Conservation (phyloP, 2,329 filamentous ascomycete genomes). For the Curvularia sp. region DNA sequence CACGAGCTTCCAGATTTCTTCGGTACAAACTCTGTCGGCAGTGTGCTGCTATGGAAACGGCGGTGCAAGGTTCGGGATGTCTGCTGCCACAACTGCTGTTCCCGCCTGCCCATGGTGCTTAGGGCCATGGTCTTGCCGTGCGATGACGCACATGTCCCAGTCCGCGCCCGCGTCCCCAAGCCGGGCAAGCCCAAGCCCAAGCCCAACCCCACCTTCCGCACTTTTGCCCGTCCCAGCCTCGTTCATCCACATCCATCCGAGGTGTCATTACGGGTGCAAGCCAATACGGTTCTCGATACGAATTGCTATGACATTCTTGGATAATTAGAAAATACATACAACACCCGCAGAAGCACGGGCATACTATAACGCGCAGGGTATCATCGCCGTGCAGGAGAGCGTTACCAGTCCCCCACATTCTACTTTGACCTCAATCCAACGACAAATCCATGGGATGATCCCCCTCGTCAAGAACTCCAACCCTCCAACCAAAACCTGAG, state of each 20-base stretch:
- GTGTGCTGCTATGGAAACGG: background rate
- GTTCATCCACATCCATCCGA: background rate
- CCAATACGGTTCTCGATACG: background rate
- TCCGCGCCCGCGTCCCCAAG: constrained; percentile 14
- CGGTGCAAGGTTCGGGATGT: background rate
- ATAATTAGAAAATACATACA: constrained; percentile 15
- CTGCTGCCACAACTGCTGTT: constrained; percentile 8
- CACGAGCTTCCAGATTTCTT: background rate
- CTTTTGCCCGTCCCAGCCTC: background rate
- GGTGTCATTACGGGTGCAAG: background rate
- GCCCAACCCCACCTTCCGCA: constrained; percentile 8
- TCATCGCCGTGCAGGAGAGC: constrained; percentile 19
- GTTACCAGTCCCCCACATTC: constrained; percentile 10
- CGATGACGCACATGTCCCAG: constrained; percentile 38
- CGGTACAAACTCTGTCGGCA: background rate
- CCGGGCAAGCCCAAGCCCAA: constrained; percentile 5
- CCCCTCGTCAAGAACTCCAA: constrained; percentile 3
- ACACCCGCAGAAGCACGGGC: constrained; percentile 10
- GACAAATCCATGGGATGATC: constrained; percentile 6
- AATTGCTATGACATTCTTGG: constrained; percentile 19
- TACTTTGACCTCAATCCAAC: constrained; percentile 13
- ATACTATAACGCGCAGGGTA: constrained; percentile 18
- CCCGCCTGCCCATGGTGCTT: constrained; percentile 24
- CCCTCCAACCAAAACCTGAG: constrained; percentile 1
- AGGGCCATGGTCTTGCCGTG: constrained; percentile 16